These are phyloP conservation scores for Sporothrix euskadiensis DNA, from an alignment of 2,329 filamentous ascomycete genomes.

Conservation along the genomic window DNA sequence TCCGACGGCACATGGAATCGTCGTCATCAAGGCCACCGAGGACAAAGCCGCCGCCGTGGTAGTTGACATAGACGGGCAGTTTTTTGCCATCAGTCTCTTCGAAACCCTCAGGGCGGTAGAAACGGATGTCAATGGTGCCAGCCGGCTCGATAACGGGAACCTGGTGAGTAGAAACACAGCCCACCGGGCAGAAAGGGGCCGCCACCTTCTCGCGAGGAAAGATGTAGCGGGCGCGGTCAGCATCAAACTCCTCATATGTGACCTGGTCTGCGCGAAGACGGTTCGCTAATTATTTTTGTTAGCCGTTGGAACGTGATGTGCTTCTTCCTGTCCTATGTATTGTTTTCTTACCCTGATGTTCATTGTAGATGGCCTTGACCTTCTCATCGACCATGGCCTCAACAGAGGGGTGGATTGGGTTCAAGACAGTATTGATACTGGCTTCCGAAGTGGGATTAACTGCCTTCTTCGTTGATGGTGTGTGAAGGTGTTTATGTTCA, in stretches of 20 bases:
- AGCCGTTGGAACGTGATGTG: not conserved
- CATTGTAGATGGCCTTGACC: constrained; percentile 29
- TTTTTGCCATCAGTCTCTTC: not conserved
- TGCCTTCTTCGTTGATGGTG: no score
- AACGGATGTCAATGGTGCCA: constrained; percentile 21
- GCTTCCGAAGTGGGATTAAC: not conserved
- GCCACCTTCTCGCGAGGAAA: constrained; percentile 25
- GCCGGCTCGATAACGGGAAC: constrained; percentile 21
- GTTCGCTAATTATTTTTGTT: constrained; percentile 10
- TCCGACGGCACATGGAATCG: constrained; percentile 19
- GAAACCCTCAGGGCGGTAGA: constrained; percentile 26
- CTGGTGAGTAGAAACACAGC: not conserved
- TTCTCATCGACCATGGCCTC: constrained; percentile 23
- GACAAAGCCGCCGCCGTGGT: constrained; percentile 31
- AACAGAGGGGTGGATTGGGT: constrained; percentile 28
- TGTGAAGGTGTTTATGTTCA: no score
- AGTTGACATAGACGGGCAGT: constrained; percentile 30
- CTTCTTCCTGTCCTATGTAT: not conserved
- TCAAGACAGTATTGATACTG: not conserved
- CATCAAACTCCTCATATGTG: constrained; percentile 21
- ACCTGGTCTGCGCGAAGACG: constrained; percentile 31
- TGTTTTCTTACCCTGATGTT: constrained; percentile 25
- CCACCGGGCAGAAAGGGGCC: not conserved
- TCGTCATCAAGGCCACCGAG: constrained; percentile 28
- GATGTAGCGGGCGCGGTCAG: constrained; percentile 20